phyloP scores from a whole-genome alignment of 2,329 filamentous ascomycete species.

The Leptographium lundbergii region DNA sequence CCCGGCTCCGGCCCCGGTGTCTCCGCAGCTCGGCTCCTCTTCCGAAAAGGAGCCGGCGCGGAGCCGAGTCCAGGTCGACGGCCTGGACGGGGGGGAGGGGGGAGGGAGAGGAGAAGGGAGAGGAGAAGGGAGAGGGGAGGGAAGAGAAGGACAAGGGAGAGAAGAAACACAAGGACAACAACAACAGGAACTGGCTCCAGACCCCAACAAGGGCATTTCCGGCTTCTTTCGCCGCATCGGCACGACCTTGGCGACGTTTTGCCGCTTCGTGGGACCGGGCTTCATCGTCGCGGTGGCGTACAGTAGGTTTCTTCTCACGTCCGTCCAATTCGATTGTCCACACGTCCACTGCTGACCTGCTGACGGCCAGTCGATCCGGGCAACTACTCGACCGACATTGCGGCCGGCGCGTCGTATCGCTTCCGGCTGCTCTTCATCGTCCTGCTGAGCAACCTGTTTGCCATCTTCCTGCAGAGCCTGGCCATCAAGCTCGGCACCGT shows the following conservation, averaged over 20 bases:
- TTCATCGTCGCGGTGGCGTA: constrained; percentile 52
- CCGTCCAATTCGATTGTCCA: background rate
- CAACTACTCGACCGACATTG: constrained; percentile 58
- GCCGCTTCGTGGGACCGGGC: constrained; percentile 42
- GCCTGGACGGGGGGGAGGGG: background rate
- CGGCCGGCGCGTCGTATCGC: constrained; percentile 50
- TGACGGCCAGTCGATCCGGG: constrained; percentile 38
- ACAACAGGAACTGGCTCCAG: background rate
- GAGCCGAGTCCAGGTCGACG: background rate
- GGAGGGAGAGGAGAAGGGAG: background rate
- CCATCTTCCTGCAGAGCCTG: constrained; percentile 56
- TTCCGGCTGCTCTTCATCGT: constrained; percentile 57
- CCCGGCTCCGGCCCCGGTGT: background rate
- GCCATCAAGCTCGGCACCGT: constrained; percentile 59
- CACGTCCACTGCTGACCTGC: background rate
- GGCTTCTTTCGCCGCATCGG: constrained; percentile 16
- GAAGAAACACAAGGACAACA: background rate
- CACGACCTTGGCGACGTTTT: constrained; percentile 36
- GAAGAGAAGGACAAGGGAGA: background rate
- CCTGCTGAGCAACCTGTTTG: constrained; percentile 56
- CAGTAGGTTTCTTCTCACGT: constrained; percentile 24
- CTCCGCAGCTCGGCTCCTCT: background rate
- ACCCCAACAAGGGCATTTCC: background rate
- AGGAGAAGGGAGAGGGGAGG: background rate
- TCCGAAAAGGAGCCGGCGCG: background rate